phyloP scores from a whole-genome alignment of 345 rosid species.

The Microcos paniculata region DNA sequence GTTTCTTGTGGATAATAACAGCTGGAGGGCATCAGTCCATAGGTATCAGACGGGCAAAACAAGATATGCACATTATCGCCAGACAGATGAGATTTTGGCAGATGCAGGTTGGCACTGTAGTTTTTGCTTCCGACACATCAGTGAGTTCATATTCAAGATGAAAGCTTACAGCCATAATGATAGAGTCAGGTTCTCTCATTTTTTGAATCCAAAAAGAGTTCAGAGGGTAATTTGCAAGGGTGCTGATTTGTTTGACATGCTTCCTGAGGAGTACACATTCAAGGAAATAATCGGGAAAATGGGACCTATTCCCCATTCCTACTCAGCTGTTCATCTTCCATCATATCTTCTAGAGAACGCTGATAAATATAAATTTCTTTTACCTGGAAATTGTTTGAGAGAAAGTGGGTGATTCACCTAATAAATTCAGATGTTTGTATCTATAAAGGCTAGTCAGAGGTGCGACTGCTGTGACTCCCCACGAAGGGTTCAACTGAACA shows the following conservation, averaged over 20 bases:
- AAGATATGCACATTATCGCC: slow-evolving; percentile 68
- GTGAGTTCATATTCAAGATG: slow-evolving; percentile 73
- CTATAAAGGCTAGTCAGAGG: slow-evolving; percentile 3
- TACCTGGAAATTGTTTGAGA: slow-evolving; percentile 67
- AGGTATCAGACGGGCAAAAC: slow-evolving; percentile 62
- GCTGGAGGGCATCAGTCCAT: slow-evolving; percentile 61
- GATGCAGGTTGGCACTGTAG: slow-evolving; percentile 90
- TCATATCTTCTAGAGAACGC: slow-evolving; percentile 58
- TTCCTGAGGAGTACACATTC: slow-evolving; percentile 78
- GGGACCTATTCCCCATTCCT: slow-evolving; percentile 81
- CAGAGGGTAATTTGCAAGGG: slow-evolving; percentile 70
- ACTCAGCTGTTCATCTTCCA: slow-evolving; percentile 69
- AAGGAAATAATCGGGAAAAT: slow-evolving; percentile 65
- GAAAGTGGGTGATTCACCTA: slow-evolving; percentile 35
- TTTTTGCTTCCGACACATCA: slow-evolving; percentile 59
- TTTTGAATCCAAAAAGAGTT: slow-evolving; percentile 57
- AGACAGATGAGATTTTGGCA: slow-evolving; percentile 56
- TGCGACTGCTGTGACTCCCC: neutral
- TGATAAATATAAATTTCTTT: slow-evolving; percentile 53
- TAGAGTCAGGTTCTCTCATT: slow-evolving; percentile 63
- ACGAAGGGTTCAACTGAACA: slow-evolving; percentile 7
- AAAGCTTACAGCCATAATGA: slow-evolving; percentile 76
- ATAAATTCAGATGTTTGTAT: neutral
- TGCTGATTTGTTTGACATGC: slow-evolving; percentile 69
- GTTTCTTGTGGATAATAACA: slow-evolving; percentile 42